Conservation (phyloP, 768 basidiomycete species). For the Leucocoprinus birnbaumii region DNA sequence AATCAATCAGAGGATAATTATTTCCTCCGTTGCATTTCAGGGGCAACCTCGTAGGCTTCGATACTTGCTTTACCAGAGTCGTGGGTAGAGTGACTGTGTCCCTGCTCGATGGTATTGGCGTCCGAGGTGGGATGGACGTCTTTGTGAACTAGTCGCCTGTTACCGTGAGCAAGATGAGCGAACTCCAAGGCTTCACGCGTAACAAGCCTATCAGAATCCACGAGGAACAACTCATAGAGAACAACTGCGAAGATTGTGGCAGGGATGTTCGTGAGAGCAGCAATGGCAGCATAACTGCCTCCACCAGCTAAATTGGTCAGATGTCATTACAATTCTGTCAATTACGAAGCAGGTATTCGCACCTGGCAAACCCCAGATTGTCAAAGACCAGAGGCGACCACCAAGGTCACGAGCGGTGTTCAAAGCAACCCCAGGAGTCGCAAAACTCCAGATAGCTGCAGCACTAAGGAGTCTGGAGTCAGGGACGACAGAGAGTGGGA, state of each 20-base stretch:
- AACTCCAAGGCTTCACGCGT: background rate
- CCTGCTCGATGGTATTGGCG: background rate
- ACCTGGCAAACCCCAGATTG: slow-evolving; percentile 55
- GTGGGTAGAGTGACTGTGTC: background rate
- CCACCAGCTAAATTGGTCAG: slow-evolving; percentile 37
- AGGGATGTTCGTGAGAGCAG: slow-evolving; percentile 65
- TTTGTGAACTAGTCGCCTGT: slow-evolving; percentile 2
- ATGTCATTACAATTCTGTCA: background rate
- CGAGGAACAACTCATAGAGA: slow-evolving; percentile 55
- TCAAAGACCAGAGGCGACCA: slow-evolving; percentile 55
- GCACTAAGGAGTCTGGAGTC: slow-evolving; percentile 32
- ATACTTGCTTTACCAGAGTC: slow-evolving; percentile 2
- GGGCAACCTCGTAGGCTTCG: background rate
- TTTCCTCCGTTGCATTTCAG: background rate
- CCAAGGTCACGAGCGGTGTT: slow-evolving; percentile 72
- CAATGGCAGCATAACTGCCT: slow-evolving; percentile 55
- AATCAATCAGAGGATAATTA: background rate
- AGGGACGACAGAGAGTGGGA: background rate
- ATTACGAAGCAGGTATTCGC: slow-evolving; percentile 2
- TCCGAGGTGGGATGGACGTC: background rate
- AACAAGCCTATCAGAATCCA: slow-evolving; percentile 32
- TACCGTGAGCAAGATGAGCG: slow-evolving; percentile 1
- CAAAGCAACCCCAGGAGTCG: slow-evolving; percentile 44
- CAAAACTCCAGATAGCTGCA: slow-evolving; percentile 59
- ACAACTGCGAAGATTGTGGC: slow-evolving; percentile 53